These are phyloP conservation scores for Lentinus polychrous DNA, from an alignment of 1,284 basidiomycete genomes.

Conservation along the genomic window DNA sequence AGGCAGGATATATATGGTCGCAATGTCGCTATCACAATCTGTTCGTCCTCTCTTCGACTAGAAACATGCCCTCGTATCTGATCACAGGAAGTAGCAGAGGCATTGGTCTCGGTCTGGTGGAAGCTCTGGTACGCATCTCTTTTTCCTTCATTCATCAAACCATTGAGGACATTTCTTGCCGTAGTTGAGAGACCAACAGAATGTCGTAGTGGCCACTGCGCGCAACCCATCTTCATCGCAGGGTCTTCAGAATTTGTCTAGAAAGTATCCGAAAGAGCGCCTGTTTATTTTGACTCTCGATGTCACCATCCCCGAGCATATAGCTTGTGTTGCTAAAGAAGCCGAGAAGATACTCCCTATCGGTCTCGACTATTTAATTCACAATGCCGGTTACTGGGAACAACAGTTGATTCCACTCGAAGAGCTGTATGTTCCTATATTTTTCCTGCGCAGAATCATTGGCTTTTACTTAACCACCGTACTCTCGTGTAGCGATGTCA, in stretches of 20 bases:
- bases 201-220: slow-evolving; percentile 6
- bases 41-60: not conserved
- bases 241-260: slow-evolving; percentile 2
- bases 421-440: not conserved
- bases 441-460: not conserved
- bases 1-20: no score
- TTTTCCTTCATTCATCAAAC: not conserved
- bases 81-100: slow-evolving; percentile 6
- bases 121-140: not conserved
- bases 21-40: no score
- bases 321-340: not conserved
- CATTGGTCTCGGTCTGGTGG: slow-evolving; percentile 4
- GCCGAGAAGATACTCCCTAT: slow-evolving; percentile 1
- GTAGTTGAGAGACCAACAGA: slow-evolving; percentile 5
- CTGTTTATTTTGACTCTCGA: not conserved
- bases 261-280: not conserved
- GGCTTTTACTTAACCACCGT: not conserved
- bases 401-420: not conserved
- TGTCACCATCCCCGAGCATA: not conserved
- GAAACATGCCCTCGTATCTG: slow-evolving; percentile 4
- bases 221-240: not conserved
- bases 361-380: slow-evolving; percentile 4
- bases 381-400: slow-evolving; percentile 1
- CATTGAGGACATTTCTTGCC: not conserved
- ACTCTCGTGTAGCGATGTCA: slow-evolving; percentile 1